Conservation (phyloP, 768 basidiomycete genomes). For the Leccinum subtestaceum region DNA sequence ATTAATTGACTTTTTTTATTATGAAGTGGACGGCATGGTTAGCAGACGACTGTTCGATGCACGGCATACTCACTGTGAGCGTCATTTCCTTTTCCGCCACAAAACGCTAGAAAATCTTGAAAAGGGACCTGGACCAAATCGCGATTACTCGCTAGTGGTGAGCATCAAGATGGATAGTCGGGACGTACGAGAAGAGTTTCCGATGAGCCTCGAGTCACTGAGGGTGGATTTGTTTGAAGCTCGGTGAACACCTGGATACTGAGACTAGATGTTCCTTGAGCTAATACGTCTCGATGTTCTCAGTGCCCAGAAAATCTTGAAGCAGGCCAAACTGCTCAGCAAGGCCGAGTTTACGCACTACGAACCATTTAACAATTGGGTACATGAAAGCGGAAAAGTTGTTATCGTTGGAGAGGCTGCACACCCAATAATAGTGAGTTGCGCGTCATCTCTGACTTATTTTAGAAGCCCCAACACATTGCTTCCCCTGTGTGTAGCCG, state of each 20-base stretch:
- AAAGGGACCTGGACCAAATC: conserved; percentile 12
- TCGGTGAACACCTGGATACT: conserved; percentile 6
- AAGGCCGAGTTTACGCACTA: conserved; percentile 33
- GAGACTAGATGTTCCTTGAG: neutral
- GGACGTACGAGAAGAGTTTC: conserved; percentile 4
- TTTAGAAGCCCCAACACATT: neutral
- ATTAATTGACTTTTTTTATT: neutral
- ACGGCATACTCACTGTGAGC: conserved; percentile 21
- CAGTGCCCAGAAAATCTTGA: conserved; percentile 23
- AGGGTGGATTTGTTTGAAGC: conserved; percentile 19
- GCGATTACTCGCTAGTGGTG: conserved; percentile 19
- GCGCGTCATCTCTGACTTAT: neutral
- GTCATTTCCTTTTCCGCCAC: neutral
- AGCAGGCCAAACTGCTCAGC: conserved; percentile 11
- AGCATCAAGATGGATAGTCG: neutral
- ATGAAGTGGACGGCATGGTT: conserved; percentile 24
- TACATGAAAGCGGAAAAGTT: conserved; percentile 48
- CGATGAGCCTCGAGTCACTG: conserved; percentile 15
- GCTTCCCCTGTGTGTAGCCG: conserved; percentile 36
- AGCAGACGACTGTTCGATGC: conserved; percentile 19
- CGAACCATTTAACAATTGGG: conserved; percentile 45
- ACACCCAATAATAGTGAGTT: conserved; percentile 48
- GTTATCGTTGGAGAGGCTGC: conserved; percentile 59
- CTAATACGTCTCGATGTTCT: neutral
- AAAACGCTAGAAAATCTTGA: neutral